phyloP scores from a whole-genome alignment of 345 rosid genomes.

The Lepidium aucheri region DNA sequence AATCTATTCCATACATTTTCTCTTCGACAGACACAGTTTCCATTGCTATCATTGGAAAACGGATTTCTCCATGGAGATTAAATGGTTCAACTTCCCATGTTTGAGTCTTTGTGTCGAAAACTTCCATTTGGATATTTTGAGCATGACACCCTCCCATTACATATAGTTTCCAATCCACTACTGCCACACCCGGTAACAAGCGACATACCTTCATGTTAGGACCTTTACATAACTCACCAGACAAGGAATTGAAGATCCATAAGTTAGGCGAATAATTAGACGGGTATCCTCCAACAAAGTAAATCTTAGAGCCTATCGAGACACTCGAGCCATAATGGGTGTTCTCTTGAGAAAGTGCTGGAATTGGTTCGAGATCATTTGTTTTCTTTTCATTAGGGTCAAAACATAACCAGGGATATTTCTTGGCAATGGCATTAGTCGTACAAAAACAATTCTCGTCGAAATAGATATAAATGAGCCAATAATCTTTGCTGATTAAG shows the following conservation, averaged over 20 bases:
- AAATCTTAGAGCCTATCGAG: conserved; percentile 38
- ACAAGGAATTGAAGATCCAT: conserved; percentile 53
- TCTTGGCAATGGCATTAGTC: too few relatives aligned
- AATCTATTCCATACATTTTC: conserved; percentile 34
- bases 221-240: conserved; percentile 36
- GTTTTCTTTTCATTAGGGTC: neutral
- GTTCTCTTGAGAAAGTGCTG: conserved; percentile 29
- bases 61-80: neutral
- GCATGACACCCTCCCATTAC: conserved; percentile 55
- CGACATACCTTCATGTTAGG: conserved; percentile 51
- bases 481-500: conserved; percentile 34
- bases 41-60: conserved; percentile 23
- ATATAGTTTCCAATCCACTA: conserved; percentile 38
- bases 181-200: conserved; percentile 34
- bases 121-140: conserved; percentile 51
- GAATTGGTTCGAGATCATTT: conserved; percentile 21
- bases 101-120: conserved; percentile 30
- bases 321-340: conserved; percentile 34
- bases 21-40: conserved; percentile 44
- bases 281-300: conserved; percentile 53
- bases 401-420: neutral
- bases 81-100: conserved; percentile 38
- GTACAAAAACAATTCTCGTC: too few relatives aligned
- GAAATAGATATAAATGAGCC: conserved; percentile 35
- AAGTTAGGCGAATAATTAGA: conserved; percentile 29